Conservation (phyloP, 108 stramenopile genomes). For the Cyclotella choctawhatcheeana region DNA sequence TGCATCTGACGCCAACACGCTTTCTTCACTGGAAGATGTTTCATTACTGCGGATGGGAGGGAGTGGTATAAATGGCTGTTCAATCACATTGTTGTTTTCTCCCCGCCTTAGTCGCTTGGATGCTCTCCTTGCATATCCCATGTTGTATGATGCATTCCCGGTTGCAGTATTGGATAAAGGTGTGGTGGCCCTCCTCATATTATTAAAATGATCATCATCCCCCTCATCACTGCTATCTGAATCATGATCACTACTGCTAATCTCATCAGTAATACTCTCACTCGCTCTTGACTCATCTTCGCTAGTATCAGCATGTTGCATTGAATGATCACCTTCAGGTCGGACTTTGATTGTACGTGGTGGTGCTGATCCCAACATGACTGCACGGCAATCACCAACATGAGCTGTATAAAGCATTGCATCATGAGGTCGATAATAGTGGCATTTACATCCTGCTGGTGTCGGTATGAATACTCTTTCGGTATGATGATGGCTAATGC, state of each 20-base stretch:
- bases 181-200: slow-evolving; percentile 17
- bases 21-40: slow-evolving; percentile 40
- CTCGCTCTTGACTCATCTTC: slow-evolving; percentile 73
- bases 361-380: slow-evolving; percentile 78
- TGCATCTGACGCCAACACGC: slow-evolving; percentile 47
- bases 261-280: slow-evolving; percentile 80
- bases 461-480: slow-evolving; percentile 59
- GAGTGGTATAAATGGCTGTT: slow-evolving; percentile 48
- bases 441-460: slow-evolving; percentile 72
- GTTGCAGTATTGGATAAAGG: neutral
- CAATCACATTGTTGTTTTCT: slow-evolving; percentile 30
- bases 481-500: slow-evolving; percentile 39
- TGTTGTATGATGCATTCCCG: slow-evolving; percentile 4
- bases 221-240: slow-evolving; percentile 78
- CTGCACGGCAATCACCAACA: slow-evolving; percentile 88
- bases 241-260: slow-evolving; percentile 80
- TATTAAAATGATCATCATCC: slow-evolving; percentile 33
- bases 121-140: slow-evolving; percentile 38
- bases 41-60: slow-evolving; percentile 37
- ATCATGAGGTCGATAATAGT: slow-evolving; percentile 78
- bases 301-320: slow-evolving; percentile 56
- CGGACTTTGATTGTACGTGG: slow-evolving; percentile 82
- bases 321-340: slow-evolving; percentile 52
- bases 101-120: slow-evolving; percentile 24
- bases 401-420: slow-evolving; percentile 86